Conservation (phyloP, 2,329 filamentous ascomycete genomes). For the Trichoderma semiorbis region DNA sequence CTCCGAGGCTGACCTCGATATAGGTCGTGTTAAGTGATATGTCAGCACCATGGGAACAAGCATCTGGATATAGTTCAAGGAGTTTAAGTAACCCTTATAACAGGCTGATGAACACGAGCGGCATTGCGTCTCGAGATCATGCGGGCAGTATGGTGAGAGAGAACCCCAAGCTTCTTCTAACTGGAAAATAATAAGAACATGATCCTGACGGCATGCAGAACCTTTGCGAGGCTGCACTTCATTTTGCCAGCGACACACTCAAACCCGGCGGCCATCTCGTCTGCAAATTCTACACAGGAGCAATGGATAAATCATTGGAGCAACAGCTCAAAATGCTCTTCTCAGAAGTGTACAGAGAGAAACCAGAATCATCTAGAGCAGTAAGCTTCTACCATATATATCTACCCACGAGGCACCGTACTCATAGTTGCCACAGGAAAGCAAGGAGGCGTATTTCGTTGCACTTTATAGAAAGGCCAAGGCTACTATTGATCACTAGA, state of each 20-base stretch:
- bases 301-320: conserved; percentile 80
- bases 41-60: conserved; percentile 93
- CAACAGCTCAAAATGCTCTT: conserved; percentile 72
- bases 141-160: conserved; percentile 83
- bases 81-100: conserved; percentile 92
- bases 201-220: conserved; percentile 55
- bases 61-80: conserved; percentile 72
- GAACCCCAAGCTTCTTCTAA: neutral
- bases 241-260: conserved; percentile 82
- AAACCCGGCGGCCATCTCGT: conserved; percentile 83
- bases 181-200: neutral
- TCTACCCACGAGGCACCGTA: neutral
- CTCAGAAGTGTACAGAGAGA: conserved; percentile 75
- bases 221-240: conserved; percentile 79
- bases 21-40: conserved; percentile 95
- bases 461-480: conserved; percentile 63
- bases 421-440: conserved; percentile 31
- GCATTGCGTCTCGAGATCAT: conserved; percentile 81
- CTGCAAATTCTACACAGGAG: conserved; percentile 95
- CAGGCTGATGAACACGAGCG: conserved; percentile 99
- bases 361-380: conserved; percentile 84
- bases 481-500: neutral
- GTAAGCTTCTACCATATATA: conserved; percentile 49
- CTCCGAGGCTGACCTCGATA: neutral
- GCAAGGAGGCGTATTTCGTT: conserved; percentile 81